Percentiles rank a stretch among this genome's conserved stretches.
Evolutionary conservation across 345 rosid species (phyloP).

Genomic region (Atalantia buxifolia): DNA sequence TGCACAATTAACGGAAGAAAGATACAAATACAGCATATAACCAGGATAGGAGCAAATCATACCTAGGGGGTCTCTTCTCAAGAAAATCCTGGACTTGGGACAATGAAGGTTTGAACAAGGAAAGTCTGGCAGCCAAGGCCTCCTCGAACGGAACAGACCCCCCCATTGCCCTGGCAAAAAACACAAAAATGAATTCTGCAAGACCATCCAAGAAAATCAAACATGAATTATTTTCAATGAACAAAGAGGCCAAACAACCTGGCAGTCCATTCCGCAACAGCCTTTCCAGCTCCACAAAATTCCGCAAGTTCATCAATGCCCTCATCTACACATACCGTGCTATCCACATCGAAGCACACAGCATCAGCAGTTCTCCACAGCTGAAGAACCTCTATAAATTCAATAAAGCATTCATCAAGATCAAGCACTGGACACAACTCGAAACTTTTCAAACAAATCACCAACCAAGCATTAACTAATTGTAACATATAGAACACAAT

Average conservation of each 20-base stretch:
- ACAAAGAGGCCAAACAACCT: constrained; percentile 44
- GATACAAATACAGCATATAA: neutral
- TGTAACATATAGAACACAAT: neutral
- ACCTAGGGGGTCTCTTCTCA: constrained; percentile 78
- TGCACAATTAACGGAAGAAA: neutral
- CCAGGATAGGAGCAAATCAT: constrained; percentile 10
- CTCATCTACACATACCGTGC: constrained; percentile 94
- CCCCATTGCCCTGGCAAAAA: constrained; percentile 80
- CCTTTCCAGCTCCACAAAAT: constrained; percentile 95
- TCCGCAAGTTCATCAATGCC: constrained; percentile 98
- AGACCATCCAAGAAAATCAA: neutral
- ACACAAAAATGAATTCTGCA: constrained; percentile 6
- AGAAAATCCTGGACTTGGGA: constrained; percentile 76
- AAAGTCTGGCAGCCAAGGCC: constrained; percentile 86
- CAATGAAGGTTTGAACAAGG: constrained; percentile 81
- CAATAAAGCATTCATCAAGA: constrained; percentile 23
- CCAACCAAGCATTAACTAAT: neutral
- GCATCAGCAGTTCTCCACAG: constrained; percentile 77
- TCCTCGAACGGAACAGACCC: constrained; percentile 96
- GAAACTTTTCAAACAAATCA: neutral
- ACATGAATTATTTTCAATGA: constrained; percentile 7
- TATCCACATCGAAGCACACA: constrained; percentile 97
- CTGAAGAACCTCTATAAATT: constrained; percentile 57
- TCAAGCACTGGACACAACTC: neutral
- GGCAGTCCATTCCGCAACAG: constrained; percentile 96